Evolutionary conservation across 1,139 yeast genomes (phyloP), one percentile per base, ranked within the genome.

Genomic region (Geotrichum candidum): DNA sequence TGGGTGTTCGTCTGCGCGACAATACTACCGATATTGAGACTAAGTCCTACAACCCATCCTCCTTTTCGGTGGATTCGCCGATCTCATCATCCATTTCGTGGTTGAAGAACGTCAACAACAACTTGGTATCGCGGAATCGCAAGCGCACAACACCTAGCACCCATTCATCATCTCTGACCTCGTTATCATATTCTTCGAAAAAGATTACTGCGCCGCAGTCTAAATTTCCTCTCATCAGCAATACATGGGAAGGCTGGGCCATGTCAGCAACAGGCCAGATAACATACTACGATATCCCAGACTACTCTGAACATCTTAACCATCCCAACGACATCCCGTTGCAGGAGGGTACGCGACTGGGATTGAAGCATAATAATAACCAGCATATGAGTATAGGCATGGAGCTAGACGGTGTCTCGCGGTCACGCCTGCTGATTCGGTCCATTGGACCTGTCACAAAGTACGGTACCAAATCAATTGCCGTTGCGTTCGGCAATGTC

Each of bases 171-270:
- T 38, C 45, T 15, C 35, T 31, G n/a, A 22, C n/a, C 4, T 38
- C 45, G 45, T 13, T 38, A 38, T 38, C 45, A 18, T 38, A 38
- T n/a, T 38, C 45, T 15, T 38, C 23, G 22, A 35, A 52, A 15
- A 33, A 35, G 23, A 15, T n/a, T n/a, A n/a, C 53, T 23, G 29
- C 45, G 31, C 15, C 41, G 50, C 38, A 54, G 22, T 48, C 56
- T 13, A 41, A 55, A 10, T 23, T 45, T 18, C 71, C 57, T 11
- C 53, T 55, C 5, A 45, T 55, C 10, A 55, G 57, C 33, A 33
- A 46, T 22, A 69, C 82, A 7, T 88, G 95, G 92, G 91, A 88
- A 72, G 95, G 95, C 0, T 89, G 90, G 81, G 85, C 90, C 1
- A 82, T 89, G 76, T 80, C 82, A 2, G 82, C 84, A 23, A 81